Base-by-base conservation (phyloP, 2,329 filamentous ascomycete genomes). In the Fusarium anthophilum region DNA sequence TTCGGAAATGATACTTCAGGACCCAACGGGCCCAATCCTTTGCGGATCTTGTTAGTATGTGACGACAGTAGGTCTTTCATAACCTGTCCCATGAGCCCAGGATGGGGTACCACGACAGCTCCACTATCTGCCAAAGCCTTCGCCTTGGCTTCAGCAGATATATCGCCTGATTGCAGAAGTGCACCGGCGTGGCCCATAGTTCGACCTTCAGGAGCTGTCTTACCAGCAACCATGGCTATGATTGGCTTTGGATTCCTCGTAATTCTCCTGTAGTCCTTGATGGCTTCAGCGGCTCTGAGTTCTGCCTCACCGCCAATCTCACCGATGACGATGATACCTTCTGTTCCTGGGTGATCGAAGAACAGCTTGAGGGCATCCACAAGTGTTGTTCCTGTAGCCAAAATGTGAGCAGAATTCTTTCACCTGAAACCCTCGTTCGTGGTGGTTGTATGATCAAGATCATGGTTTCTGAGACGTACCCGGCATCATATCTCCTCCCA, bases 111-210 rank as follows among this genome's bases (percentile, higher is more conserved):
- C 2, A 84, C 63, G 1, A 82, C 44, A 0, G 82, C 83, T 5
- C 83, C 83, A 3, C 82, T 81, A 9, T 81, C 75, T 35, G 78
- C 75, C 8, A 84, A 70, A 1, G 82, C 81, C 26, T 75, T 79
- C 0, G 79, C 81, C 59, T 84, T 84, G 4, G 72, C 76, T 4
- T 74, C 76, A 0, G 82, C 82, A 9, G 81, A 75, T 0, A 79
- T 75, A 54, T 84, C 82, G 6, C 79, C 66, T 3, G 79, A 59
- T 5, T 77, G 79, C 2, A 80, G 60, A 81, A 91, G 89, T 6
- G 92, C 92, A 28, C 92, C 92, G 3, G 92, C 92, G 79, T 94
- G 92, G 4, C 92, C 92, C 91, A 94, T 94, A 9, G 91, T 87
- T 38, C 87, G 87, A 0, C 90, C 90, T 35, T 84, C 80, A 5